Evolutionary conservation across 768 basidiomycete genomes (phyloP).

Genomic region (Amanita thiersii): DNA sequence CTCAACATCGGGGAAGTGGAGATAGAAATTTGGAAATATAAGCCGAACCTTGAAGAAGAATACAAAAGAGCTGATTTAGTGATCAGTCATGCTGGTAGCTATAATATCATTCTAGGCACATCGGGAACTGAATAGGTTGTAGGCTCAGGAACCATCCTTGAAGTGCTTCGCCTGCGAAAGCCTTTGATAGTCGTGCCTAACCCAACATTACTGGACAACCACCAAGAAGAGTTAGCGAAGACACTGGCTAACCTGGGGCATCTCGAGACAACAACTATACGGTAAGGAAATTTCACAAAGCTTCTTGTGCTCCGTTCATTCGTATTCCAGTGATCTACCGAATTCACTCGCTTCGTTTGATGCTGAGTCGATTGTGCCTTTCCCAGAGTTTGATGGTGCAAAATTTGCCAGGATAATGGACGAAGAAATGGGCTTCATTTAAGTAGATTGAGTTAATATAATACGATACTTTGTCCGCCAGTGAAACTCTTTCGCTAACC

Average conservation of each 20-base stretch:
- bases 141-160: conserved; percentile 95
- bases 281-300: conserved; percentile 34
- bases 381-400: conserved; percentile 62
- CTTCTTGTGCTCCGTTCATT: not conserved
- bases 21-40: conserved; percentile 69
- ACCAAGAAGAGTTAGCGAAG: conserved; percentile 83
- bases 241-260: conserved; percentile 52
- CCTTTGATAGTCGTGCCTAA: conserved; percentile 88
- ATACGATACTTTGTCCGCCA: no score
- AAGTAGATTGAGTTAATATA: no score
- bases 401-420: conserved; percentile 64
- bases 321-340: conserved; percentile 40
- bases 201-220: conserved; percentile 80
- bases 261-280: conserved; percentile 45
- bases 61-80: conserved; percentile 67
- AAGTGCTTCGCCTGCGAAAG: conserved; percentile 68
- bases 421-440: conserved; percentile 69
- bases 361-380: conserved; percentile 35
- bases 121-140: conserved; percentile 2
- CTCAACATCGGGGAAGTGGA: no score
- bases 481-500: no score
- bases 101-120: not conserved
- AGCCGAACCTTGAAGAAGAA: conserved; percentile 58
- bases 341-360: conserved; percentile 44
- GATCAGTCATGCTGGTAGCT: conserved; percentile 88